phyloP scores from a whole-genome alignment of 305 asterid genomes.

The Ilex paraguariensis region DNA sequence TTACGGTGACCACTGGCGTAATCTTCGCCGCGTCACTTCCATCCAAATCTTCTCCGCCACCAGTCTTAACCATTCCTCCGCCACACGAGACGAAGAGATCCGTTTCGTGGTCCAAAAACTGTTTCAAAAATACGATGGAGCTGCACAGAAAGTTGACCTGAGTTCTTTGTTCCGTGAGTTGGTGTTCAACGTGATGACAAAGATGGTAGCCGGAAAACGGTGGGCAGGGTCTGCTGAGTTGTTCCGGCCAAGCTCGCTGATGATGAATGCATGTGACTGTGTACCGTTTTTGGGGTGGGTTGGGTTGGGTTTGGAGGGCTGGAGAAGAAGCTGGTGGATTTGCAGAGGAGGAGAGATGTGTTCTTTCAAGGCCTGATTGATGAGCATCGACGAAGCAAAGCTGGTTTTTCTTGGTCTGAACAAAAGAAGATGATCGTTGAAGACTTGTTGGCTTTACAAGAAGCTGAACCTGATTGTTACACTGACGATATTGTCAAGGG shows the following conservation, averaged over 20 bases:
- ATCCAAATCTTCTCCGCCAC: constrained; percentile 1
- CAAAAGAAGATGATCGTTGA: constrained; percentile 22
- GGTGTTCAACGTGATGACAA: background rate
- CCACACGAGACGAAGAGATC: constrained; percentile 2
- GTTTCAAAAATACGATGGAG: background rate
- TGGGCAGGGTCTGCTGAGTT: background rate
- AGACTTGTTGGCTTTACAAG: constrained; percentile 23
- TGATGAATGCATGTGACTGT: background rate
- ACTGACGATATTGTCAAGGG: constrained; percentile 42
- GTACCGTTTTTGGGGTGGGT: background rate
- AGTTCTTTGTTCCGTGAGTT: background rate
- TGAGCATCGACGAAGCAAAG: constrained; percentile 18
- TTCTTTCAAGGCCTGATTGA: constrained; percentile 35
- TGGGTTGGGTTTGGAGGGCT: constrained; percentile 30
- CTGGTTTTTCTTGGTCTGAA: constrained; percentile 1
- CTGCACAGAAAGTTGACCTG: background rate
- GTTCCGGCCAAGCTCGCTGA: background rate
- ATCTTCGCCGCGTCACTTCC: background rate
- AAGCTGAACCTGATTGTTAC: constrained; percentile 33
- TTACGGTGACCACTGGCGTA: constrained; percentile 10
- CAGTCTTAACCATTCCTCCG: background rate
- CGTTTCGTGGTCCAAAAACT: background rate
- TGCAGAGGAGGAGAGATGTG: constrained; percentile 25
- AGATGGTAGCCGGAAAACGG: background rate
- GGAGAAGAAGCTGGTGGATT: constrained; percentile 20